phyloP scores from a whole-genome alignment of 768 basidiomycete species.

The Tremella mesenterica region DNA sequence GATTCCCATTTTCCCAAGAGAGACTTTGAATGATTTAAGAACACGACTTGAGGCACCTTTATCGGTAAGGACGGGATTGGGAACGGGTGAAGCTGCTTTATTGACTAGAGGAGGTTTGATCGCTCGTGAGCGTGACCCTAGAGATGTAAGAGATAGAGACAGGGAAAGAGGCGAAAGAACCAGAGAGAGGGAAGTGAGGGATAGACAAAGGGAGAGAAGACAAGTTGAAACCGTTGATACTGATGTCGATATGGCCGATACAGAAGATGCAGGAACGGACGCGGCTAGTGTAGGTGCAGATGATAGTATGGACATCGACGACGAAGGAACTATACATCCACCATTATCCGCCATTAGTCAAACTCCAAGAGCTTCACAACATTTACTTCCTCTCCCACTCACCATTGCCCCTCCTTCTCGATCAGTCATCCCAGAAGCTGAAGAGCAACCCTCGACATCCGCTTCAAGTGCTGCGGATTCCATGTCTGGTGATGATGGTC shows the following conservation, averaged over 20 bases:
- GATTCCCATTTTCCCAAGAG: too few relatives aligned
- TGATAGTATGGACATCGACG: conserved; percentile 48
- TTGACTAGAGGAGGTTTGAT: too few relatives aligned
- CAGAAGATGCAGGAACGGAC: conserved; percentile 54
- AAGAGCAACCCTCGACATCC: too few relatives aligned
- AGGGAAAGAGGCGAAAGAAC: too few relatives aligned
- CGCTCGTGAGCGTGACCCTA: too few relatives aligned
- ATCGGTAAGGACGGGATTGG: not conserved
- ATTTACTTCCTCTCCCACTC: conserved; percentile 7
- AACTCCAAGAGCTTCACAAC: conserved; percentile 29
- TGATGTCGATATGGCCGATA: conserved; percentile 40
- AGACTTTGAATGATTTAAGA: too few relatives aligned
- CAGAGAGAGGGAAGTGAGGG: too few relatives aligned
- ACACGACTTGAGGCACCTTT: too few relatives aligned
- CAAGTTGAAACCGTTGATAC: conserved; percentile 26
- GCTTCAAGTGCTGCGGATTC: conserved; percentile 30
- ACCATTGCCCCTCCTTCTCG: conserved; percentile 22
- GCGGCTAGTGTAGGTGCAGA: conserved; percentile 55
- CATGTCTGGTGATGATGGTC: conserved; percentile 22
- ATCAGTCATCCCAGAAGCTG: conserved; percentile 4
- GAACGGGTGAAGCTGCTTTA: too few relatives aligned
- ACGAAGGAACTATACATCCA: not conserved
- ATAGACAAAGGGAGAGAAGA: too few relatives aligned
- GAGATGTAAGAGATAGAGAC: too few relatives aligned
- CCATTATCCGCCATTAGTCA: conserved; percentile 13